Evolutionary conservation across 495 filamentous ascomycete species (phyloP).

Genomic region (Aspergillus ostianus): DNA sequence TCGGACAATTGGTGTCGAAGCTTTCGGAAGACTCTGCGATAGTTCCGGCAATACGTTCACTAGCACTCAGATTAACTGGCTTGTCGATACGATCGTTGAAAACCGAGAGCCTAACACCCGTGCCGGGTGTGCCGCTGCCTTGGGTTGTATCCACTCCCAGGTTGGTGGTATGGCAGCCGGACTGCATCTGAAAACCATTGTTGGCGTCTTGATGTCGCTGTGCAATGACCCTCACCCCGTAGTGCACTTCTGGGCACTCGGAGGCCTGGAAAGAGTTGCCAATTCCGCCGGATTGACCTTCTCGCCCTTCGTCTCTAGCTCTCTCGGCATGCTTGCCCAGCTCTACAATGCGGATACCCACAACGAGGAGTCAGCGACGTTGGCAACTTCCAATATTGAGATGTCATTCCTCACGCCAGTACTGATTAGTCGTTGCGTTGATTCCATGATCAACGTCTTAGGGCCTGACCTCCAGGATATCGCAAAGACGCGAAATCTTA

Average conservation of each 20-base stretch:
- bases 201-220: constrained; percentile 91
- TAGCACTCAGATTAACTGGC: constrained; percentile 79
- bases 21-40: constrained; percentile 86
- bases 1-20: constrained; percentile 80
- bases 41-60: constrained; percentile 87
- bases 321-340: constrained; percentile 88
- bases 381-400: constrained; percentile 85
- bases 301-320: constrained; percentile 82
- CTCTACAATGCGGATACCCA: constrained; percentile 90
- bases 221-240: constrained; percentile 94
- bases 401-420: constrained; percentile 76
- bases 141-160: constrained; percentile 91
- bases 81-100: constrained; percentile 90
- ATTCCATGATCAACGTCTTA: constrained; percentile 92
- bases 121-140: constrained; percentile 88
- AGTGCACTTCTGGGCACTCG: constrained; percentile 94
- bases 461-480: constrained; percentile 94
- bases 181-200: constrained; percentile 94
- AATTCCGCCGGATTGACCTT: constrained; percentile 93
- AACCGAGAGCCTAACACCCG: constrained; percentile 91
- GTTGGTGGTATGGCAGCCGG: constrained; percentile 98
- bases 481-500: constrained; percentile 84
- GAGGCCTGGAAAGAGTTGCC: constrained; percentile 81
- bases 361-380: constrained; percentile 73
- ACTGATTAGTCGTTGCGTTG: constrained; percentile 83